Evolutionary conservation across 2,329 filamentous ascomycete species (phyloP), one percentile per base, ranked within the genome.

Genomic region (Ascochyta clinopodiicola): DNA sequence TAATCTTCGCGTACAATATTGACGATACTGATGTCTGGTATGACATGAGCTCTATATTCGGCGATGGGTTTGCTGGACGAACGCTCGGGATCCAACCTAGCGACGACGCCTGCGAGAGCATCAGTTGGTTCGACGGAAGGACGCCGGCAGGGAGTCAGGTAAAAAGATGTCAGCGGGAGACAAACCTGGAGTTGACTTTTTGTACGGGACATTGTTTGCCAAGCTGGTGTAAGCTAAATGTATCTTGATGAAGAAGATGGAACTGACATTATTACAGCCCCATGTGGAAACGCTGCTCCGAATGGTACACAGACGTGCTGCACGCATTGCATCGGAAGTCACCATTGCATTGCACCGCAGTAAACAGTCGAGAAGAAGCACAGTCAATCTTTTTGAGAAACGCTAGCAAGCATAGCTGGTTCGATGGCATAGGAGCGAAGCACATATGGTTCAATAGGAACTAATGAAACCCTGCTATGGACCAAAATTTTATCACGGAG

Each of bases 201-300:
- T 72, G 69, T 45, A 70, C 63, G 2, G 58, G 56, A 1, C 53
- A 66, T 53, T 73, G 70, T 44, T 61, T 73, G 62, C 70, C 69
- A 12, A 64, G 62, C 43, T 73, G 70, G 69, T 68, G 67, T 69
- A 60, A 59, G 66, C 64, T 12, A 15, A 5, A 4, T 22, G 9
- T 39, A 19, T 4, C 2, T 27, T 4, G 24, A 15, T 3, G 7
- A 22, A 5, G 2, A 2, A 2, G 4, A n/a, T 36, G 12, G 6
- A 29, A 27, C 21, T 46, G 31, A 45, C 22, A 5, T 10, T 6
- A 2, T 36, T 10, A 19, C 32, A 61, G 56, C 53, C 35, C 48
- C 50, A 8, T 68, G 63, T 39, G 65, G 65, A 22, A 50, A 57
- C 25, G 45, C 34, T 35, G 62, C 60, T 17, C 59, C 57, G 6